Evolutionary conservation across 2,329 filamentous ascomycete species (phyloP).

Genomic region (Aspergillus quadrilineatus): DNA sequence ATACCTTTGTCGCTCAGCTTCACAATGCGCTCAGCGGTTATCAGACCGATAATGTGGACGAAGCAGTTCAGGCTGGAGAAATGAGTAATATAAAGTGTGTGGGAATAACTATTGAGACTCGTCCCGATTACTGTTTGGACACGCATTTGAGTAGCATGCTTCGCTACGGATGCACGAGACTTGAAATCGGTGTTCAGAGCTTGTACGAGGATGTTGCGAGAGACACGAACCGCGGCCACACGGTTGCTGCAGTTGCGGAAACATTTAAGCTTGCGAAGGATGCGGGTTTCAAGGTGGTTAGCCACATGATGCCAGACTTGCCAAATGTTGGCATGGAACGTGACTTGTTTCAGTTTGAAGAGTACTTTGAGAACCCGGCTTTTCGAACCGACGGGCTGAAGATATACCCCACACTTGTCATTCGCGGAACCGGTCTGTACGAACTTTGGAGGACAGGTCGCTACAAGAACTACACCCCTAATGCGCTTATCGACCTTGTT

Average conservation of each 20-base stretch:
- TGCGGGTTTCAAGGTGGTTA: constrained; percentile 97
- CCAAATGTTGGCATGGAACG: constrained; percentile 98
- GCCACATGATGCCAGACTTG: constrained; percentile 99
- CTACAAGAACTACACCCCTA: constrained; percentile 98
- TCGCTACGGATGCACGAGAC: constrained; percentile 90
- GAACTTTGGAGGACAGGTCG: constrained; percentile 95
- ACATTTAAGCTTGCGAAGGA: constrained; percentile 98
- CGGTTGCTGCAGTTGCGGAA: constrained; percentile 89
- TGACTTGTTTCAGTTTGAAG: constrained; percentile 92
- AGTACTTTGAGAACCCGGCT: constrained; percentile 95
- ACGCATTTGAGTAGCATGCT: constrained; percentile 96
- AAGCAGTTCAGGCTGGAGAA: constrained; percentile 89
- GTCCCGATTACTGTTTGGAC: constrained; percentile 94
- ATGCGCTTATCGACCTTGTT: constrained; percentile 91
- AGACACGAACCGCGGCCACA: constrained; percentile 95
- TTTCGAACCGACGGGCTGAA: constrained; percentile 97
- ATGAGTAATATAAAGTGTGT: constrained; percentile 98
- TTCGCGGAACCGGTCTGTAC: constrained; percentile 92
- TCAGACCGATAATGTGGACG: constrained; percentile 89
- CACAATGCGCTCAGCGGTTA: constrained; percentile 98
- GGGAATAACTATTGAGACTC: constrained; percentile 96
- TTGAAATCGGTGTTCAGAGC: constrained; percentile 94
- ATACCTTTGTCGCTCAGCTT: constrained; percentile 90
- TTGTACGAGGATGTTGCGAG: constrained; percentile 98
- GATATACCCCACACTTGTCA: constrained; percentile 96